These are phyloP conservation scores for Ogataea dorogensis DNA, from an alignment of 805 yeast genomes.

Conservation along the genomic window DNA sequence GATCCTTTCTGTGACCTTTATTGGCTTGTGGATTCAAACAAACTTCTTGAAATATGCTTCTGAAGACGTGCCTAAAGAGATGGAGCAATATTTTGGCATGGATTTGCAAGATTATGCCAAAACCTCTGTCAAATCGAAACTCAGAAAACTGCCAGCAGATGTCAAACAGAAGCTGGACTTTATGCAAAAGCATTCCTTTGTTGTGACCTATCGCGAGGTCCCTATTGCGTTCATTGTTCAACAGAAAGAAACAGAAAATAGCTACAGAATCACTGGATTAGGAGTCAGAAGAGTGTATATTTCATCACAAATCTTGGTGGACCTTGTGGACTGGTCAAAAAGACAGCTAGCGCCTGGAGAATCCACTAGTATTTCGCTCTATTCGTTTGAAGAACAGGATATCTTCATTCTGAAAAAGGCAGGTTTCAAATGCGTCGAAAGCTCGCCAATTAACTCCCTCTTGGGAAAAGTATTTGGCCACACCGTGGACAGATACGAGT, in stretches of 20 bases:
- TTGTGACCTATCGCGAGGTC: slow-evolving; percentile 62
- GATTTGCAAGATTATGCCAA: slow-evolving; percentile 48
- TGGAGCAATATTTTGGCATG: slow-evolving; percentile 46
- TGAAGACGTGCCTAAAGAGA: slow-evolving; percentile 36
- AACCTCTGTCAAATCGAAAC: slow-evolving; percentile 6
- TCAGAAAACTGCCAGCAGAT: slow-evolving; percentile 18
- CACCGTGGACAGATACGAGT: slow-evolving; percentile 21
- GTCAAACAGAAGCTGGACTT: slow-evolving; percentile 19
- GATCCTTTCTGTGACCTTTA: slow-evolving; percentile 39
- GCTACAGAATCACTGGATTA: slow-evolving; percentile 50
- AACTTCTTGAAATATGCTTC: slow-evolving; percentile 46
- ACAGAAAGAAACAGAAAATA: slow-evolving; percentile 33
- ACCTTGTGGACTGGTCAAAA: slow-evolving; percentile 61
- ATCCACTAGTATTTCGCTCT: slow-evolving; percentile 46
- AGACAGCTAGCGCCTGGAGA: slow-evolving; percentile 40
- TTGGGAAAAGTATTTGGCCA: slow-evolving; percentile 21
- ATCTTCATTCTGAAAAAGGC: slow-evolving; percentile 38
- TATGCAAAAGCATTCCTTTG: slow-evolving; percentile 46
- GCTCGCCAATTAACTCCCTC: slow-evolving; percentile 5
- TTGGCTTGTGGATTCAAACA: slow-evolving; percentile 41
- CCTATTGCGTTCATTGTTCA: slow-evolving; percentile 65
- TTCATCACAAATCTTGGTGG: slow-evolving; percentile 60
- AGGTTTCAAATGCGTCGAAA: slow-evolving; percentile 42
- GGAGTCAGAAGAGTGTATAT: slow-evolving; percentile 70
- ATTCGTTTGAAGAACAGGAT: slow-evolving; percentile 49